Base-by-base conservation (phyloP, 2,329 filamentous ascomycete species). In the Alternaria brassicicola region DNA sequence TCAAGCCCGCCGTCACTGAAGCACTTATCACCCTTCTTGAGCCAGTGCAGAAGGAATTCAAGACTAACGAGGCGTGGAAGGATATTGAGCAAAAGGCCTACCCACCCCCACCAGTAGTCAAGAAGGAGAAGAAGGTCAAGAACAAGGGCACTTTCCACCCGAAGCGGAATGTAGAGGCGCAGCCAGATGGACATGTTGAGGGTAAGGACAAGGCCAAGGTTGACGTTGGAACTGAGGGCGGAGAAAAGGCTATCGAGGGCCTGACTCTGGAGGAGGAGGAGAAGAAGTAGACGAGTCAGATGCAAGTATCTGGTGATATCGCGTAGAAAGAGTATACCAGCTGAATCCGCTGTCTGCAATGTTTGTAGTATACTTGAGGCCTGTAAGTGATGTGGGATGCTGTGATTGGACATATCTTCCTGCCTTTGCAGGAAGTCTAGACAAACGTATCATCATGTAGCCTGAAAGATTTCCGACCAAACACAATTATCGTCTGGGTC, bases 1-100 rank as follows among this genome's bases (percentile, higher is more conserved):
- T 98, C 51, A 98, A 99, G 82, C 85, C 89, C n/a, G 92, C 91
- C 10, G 88, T 96, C 6, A 85, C 90, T 5, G 84, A 87, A 51
- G 91, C 87, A 9, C 84, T 99, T 19, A 87, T 87, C 65, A 83
- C 85, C 36, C 84, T 98, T 12, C 83, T 97, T 56, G 86, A 84
- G 2, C 92, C 94, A 1, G 94, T 99, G 59, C 88, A 89, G 65
- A 84, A 82, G 3, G 89, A 88, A 6, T 98, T 87, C 80, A 80
- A 90, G 62, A 85, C 83, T 0, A 89, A 86, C 0, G 71, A 84
- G 28, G 92, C 93, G 71, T 98, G 93, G 93, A 89, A 96, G 79
- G 86, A 88, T 56, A 84, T 92, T 52, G 85, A 89, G 49, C 75
- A 85, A 51, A 88, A 89, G 75, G 95, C 93, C 28, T 99, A 98